phyloP scores from a whole-genome alignment of 176 grass and related monocot species.

The Themeda triandra region DNA sequence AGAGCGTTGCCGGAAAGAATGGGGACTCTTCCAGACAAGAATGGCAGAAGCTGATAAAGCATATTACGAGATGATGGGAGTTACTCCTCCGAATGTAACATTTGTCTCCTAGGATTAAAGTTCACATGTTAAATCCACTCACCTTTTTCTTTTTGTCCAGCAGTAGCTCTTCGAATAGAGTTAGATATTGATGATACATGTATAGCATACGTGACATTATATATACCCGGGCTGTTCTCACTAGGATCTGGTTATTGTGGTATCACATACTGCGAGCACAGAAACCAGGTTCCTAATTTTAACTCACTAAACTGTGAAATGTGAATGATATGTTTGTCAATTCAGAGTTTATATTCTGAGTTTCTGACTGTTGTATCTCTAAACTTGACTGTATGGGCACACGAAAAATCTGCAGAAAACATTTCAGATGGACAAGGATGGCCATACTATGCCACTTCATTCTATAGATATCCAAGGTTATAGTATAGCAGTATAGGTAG shows the following conservation, averaged over 20 bases:
- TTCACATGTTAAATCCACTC: conserved; percentile 14
- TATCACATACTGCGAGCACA: not conserved
- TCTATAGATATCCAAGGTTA: not conserved
- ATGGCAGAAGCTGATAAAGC: conserved; percentile 74
- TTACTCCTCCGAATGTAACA: conserved; percentile 54
- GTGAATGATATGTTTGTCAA: not conserved
- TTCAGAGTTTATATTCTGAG: not conserved
- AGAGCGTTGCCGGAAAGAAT: conserved; percentile 78
- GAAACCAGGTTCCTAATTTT: not conserved
- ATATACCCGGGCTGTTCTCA: not conserved
- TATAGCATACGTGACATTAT: conserved; percentile 29
- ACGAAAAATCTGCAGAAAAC: not conserved
- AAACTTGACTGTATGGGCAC: not conserved
- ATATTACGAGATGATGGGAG: conserved; percentile 55
- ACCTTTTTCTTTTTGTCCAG: conserved; percentile 1
- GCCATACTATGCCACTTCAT: not conserved
- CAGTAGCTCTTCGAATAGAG: conserved; percentile 24
- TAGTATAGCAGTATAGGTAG: not conserved
- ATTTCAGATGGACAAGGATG: not conserved
- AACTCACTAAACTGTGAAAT: not conserved
- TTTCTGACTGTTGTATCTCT: not conserved
- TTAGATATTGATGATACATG: conserved; percentile 38
- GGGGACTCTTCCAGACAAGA: conserved; percentile 70
- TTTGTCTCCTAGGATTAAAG: conserved; percentile 39
- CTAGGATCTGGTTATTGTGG: not conserved